Conservation (phyloP, 2,329 filamentous ascomycete genomes). For the Claviceps pazoutovae region DNA sequence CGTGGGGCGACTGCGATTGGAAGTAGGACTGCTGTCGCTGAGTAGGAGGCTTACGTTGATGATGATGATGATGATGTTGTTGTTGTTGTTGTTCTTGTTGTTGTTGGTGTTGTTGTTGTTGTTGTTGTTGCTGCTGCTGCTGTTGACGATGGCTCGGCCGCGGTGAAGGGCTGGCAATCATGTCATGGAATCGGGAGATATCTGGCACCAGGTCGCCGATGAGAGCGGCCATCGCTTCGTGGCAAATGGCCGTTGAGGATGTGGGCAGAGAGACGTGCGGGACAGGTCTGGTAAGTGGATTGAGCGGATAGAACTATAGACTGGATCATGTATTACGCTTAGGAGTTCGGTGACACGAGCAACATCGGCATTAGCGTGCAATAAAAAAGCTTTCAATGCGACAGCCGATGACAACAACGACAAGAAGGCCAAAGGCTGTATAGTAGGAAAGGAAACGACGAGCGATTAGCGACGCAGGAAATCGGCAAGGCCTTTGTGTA, state of each 20-base stretch:
- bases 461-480: background rate
- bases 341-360: background rate
- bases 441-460: background rate
- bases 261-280: background rate
- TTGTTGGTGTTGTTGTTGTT: background rate
- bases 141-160: slow-evolving; percentile 31
- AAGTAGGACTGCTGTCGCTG: slow-evolving; percentile 10
- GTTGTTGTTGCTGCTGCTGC: background rate
- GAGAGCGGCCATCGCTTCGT: slow-evolving; percentile 47
- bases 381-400: background rate
- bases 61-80: background rate
- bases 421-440: background rate
- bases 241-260: slow-evolving; percentile 2
- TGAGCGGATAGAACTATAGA: background rate
- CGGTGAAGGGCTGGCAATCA: slow-evolving; percentile 41
- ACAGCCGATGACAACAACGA: background rate
- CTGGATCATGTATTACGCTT: background rate
- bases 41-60: slow-evolving; percentile 13
- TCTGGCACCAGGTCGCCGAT: slow-evolving; percentile 63
- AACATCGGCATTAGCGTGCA: background rate
- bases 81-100: background rate
- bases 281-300: background rate
- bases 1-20: slow-evolving; percentile 8
- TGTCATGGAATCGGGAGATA: slow-evolving; percentile 55
- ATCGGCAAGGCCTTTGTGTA: background rate